Evolutionary conservation across 1,284 basidiomycete genomes (phyloP), one percentile per base, ranked within the genome.

Genomic region (Veloporphyrellus conicus): DNA sequence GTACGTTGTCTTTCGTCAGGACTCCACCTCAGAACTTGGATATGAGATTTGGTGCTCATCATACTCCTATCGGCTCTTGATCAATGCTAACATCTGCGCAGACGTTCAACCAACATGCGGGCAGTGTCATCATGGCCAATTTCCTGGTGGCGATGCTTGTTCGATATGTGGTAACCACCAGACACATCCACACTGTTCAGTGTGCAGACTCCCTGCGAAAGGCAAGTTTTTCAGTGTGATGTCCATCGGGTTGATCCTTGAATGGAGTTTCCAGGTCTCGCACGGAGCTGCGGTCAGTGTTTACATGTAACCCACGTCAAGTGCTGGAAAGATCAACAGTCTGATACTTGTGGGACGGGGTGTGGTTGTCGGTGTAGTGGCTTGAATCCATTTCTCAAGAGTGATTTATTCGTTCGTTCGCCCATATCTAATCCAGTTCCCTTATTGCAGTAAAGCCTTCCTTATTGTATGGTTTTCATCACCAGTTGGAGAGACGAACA

Each of bases 131-230:
- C 52, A 56, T 59, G 61, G 58, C 18, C 58, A 73, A 22, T 57
- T 58, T 8, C 54, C 62, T 7, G 67, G 70, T 38, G 62, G 58
- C 51, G 68, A 57, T 53, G 54, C 62, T 25, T 90, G 85, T 62
- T 59, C 67, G 2, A 60, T 67, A 12, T 90, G 87, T 54, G 68
- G 66, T 20, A 64, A 63, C 8, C 64, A 70, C 27, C 70, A 71
- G 42, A 66, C 63, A 11, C 70, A 72, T 57, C 73, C 83, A 1
- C 65, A 68, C 2, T 92, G 89, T 60, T 77, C 84, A 0, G 76
- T 90, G 28, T 92, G 90, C 64, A 77, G 88, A 34, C 72, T 90
- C 16, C 85, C 88, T 4, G 81, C 90, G 49, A 87, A 81, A 76
- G 88, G 89, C 83, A 55, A 37, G 75, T 66, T 7, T 16, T 41